Base-by-base conservation (phyloP, 257 asterid species). In the Solanum phureja region DNA sequence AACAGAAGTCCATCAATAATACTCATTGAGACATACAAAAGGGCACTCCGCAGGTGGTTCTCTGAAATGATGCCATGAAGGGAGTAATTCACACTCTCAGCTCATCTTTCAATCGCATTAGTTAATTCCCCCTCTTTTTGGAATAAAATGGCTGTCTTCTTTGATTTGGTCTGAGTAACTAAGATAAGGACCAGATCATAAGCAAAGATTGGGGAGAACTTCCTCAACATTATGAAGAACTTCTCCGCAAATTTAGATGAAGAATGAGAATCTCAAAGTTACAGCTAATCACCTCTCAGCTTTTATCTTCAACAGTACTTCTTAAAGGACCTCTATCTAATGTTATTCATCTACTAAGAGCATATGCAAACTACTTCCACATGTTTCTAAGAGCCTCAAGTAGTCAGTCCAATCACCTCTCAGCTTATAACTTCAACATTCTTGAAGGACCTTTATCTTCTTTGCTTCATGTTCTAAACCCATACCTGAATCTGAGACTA, bases 391-490 rank as follows among this genome's bases (percentile, higher is more conserved):
- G 85, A 46, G 10, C 4, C 16, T 27, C 66, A 44, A 42, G 31
- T 49, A 29, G 38, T 79, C 35, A 11, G 24, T 3, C 68, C 85
- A 46, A 27, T 81, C 56, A 44, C 69, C 66, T 81, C 85, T 29
- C 69, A 49, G 85, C 11, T 81, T 81, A 12, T 29, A 11, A 42
- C 64, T 79, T 79, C 21, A 79, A 29, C 69, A 49, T 46, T 49
- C 42, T 81, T 49, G 42, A 49, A 81, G 4, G 69, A 81, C 85
- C 44, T 81, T 49, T 44, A 46, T 49, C 83, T 86, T 23, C 52
- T 95, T 96, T 4, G 96, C 92, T 90, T 93, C 95, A 88, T 92
- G 93, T 35, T 94, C 97, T 19, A 94, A 91, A 86, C 90, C 84
- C 85, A 91, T 56, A 89, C 87, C 77, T 86, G 88, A 74, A 24